Evolutionary conservation across 495 filamentous ascomycete species (phyloP).

Genomic region (Aspergillus leporis): DNA sequence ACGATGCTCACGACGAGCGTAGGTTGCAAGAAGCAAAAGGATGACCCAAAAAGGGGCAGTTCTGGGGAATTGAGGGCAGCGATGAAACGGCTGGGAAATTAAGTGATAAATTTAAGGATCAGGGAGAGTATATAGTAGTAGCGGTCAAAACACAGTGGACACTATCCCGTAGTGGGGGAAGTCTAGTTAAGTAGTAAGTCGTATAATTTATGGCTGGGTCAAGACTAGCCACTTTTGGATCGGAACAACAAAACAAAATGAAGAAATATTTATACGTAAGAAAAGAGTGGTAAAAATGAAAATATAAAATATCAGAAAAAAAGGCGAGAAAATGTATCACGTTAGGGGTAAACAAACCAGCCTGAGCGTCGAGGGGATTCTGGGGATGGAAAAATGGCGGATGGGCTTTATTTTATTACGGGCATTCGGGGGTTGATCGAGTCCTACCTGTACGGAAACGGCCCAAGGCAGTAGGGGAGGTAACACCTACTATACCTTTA

Average conservation of each 20-base stretch:
- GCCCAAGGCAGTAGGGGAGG: neutral
- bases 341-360: slow-evolving; percentile 2
- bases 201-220: slow-evolving; percentile 10
- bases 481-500: neutral
- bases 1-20: slow-evolving; percentile 17
- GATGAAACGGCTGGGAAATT: slow-evolving; percentile 31
- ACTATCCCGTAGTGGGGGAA: slow-evolving; percentile 23
- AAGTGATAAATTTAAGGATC: slow-evolving; percentile 29
- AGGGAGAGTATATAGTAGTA: slow-evolving; percentile 26
- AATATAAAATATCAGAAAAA: neutral
- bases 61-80: slow-evolving; percentile 9
- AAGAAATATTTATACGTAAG: neutral
- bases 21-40: slow-evolving; percentile 11
- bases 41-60: slow-evolving; percentile 15
- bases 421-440: neutral
- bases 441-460: neutral
- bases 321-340: neutral
- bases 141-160: slow-evolving; percentile 35
- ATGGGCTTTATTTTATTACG: slow-evolving; percentile 2
- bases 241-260: no score
- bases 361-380: slow-evolving; percentile 1
- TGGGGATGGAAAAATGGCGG: slow-evolving; percentile 4
- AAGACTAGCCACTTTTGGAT: slow-evolving; percentile 11
- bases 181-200: slow-evolving; percentile 9
- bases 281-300: neutral